Evolutionary conservation across 192 early-diverging fungal genomes (phyloP), one percentile per base, ranked within the genome.

Genomic region (Umbelopsis sp.): DNA sequence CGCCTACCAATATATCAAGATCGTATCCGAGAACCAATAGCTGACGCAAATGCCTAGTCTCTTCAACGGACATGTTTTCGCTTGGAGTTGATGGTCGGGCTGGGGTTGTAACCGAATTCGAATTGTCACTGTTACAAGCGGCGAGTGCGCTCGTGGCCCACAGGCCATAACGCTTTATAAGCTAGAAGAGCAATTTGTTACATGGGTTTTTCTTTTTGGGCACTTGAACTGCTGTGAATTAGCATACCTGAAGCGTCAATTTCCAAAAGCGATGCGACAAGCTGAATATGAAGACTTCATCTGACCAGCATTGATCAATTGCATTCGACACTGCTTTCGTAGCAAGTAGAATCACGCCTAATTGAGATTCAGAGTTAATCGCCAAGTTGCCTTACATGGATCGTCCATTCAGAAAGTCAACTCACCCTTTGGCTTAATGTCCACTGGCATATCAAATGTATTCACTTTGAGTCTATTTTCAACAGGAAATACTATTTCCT

Each of bases 211-310:
- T 35, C 1, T 41, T 6, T 41, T 41, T 6, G 1, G 2, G 21
- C 10, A 13, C 22, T 37, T 35, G 0, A 53, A 35, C 22, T 6
- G 37, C 5, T 41, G 10, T 41, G 0, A 21, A 5, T 0, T 9
- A 33, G 22, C 41, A 13, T 68, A 85, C 68, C 71, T 89, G 87
- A 33, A 90, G 37, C 0, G 89, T 90, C 35, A 89, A 70, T 47
- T 82, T 88, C 89, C 89, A 90, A 51, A 90, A 90, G 21, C 80
- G 77, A 71, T 81, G 74, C 0, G 85, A 83, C 13, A 90, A 50
- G 2, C 77, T 79, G 67, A 84, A 88, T 9, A 90, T 70, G 64
- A 76, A 90, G 11, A 90, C 77, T 21, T 90, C 68, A 11, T 85
- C 74, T 12, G 86, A 78, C 89, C 89, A 90, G 49, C 88, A 87